Evolutionary conservation across 495 filamentous ascomycete genomes (phyloP).

Genomic region (Daldinia vernicosa): DNA sequence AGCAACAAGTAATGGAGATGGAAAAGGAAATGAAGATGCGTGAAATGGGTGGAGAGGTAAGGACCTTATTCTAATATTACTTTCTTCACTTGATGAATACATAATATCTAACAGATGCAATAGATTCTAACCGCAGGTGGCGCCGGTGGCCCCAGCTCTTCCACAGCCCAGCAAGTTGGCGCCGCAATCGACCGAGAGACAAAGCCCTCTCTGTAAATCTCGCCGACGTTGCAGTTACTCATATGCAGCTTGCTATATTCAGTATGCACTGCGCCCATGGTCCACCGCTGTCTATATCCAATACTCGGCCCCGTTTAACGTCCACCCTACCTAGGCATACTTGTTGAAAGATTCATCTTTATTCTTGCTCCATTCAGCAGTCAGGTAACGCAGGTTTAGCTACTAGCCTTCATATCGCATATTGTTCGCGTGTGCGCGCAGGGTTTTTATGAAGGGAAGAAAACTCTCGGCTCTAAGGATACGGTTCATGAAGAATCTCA

Average conservation of each 20-base stretch:
- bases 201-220: slow-evolving; percentile 48
- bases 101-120: slow-evolving; percentile 16
- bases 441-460: not conserved
- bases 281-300: not conserved
- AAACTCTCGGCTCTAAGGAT: slow-evolving; percentile 22
- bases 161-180: slow-evolving; percentile 49
- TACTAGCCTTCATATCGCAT: not conserved
- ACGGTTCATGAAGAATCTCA: not conserved
- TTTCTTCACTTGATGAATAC: not conserved
- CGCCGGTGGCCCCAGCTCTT: slow-evolving; percentile 25
- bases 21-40: slow-evolving; percentile 96
- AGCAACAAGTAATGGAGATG: slow-evolving; percentile 95
- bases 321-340: not conserved
- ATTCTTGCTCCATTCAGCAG: not conserved
- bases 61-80: slow-evolving; percentile 3
- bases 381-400: not conserved
- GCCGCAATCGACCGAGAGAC: slow-evolving; percentile 48
- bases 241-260: not conserved
- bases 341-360: not conserved
- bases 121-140: slow-evolving; percentile 52
- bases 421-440: not conserved
- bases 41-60: slow-evolving; percentile 66
- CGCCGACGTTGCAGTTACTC: not conserved
- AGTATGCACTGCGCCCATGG: not conserved
- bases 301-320: not conserved